Conservation (phyloP, 1,284 basidiomycete genomes). For the Hymenochaete sp. region DNA sequence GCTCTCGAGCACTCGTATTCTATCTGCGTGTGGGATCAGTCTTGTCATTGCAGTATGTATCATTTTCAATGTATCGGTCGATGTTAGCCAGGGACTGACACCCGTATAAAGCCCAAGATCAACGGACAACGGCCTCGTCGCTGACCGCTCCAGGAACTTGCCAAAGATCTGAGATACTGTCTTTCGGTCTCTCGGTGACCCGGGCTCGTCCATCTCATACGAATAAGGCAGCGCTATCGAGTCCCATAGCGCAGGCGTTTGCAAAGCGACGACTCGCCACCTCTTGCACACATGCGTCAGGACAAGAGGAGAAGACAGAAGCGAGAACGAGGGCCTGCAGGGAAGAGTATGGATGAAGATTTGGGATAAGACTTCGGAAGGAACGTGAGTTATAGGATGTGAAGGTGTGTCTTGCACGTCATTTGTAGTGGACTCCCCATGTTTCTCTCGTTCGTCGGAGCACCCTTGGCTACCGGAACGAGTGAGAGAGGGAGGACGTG, state of each 20-base stretch:
- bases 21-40: background rate
- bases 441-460: too few species aligned
- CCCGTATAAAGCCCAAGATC: background rate
- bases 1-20: background rate
- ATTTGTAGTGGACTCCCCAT: slow-evolving; percentile 1
- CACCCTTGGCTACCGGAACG: too few species aligned
- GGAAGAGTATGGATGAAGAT: slow-evolving; percentile 14
- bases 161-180: too few species aligned
- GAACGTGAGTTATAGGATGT: slow-evolving; percentile 8
- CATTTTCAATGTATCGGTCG: background rate
- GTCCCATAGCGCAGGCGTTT: slow-evolving; percentile 13
- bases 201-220: background rate
- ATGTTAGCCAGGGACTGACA: background rate
- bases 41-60: background rate
- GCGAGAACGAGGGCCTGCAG: slow-evolving; percentile 4
- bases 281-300: slow-evolving; percentile 15
- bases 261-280: slow-evolving; percentile 14
- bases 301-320: slow-evolving; percentile 6
- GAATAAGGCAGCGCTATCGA: background rate
- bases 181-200: too few species aligned
- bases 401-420: background rate
- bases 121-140: background rate
- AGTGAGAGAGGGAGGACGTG: too few species aligned
- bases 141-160: background rate
- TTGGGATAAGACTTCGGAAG: slow-evolving; percentile 11